Percentiles rank a stretch among this genome's conserved stretches.
phyloP scores from a whole-genome alignment of 129 eudicot species.

The Silybum marianum region DNA sequence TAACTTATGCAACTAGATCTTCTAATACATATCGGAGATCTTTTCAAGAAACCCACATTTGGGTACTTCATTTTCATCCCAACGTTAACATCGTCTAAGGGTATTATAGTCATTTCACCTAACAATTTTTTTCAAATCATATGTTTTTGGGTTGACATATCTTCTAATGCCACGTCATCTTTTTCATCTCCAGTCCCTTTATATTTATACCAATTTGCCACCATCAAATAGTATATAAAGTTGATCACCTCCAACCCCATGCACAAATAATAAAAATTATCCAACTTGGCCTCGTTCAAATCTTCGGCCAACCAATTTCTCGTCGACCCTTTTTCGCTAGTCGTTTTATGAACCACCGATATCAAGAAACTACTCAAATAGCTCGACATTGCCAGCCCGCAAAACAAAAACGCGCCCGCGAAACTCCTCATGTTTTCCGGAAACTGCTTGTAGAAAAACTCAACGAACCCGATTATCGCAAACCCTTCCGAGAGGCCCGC shows the following conservation, averaged over 20 bases:
- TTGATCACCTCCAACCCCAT: conserved; percentile 45
- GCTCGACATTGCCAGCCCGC: conserved; percentile 44
- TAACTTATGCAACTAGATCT: background rate
- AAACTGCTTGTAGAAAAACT: conserved; percentile 53
- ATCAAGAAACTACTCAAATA: conserved; percentile 50
- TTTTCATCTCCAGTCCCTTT: conserved; percentile 39
- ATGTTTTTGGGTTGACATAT: conserved; percentile 34
- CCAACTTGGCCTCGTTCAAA: conserved; percentile 60
- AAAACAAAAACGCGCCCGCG: conserved; percentile 45
- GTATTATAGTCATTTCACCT: background rate
- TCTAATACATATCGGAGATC: background rate
- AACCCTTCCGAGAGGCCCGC: conserved; percentile 66
- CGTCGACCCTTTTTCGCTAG: conserved; percentile 24
- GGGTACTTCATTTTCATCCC: background rate
- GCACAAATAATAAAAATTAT: conserved; percentile 46
- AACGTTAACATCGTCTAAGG: background rate
- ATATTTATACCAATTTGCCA: conserved; percentile 71
- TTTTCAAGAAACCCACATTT: background rate
- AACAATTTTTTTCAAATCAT: conserved; percentile 23
- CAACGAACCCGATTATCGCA: conserved; percentile 38
- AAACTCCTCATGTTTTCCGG: conserved; percentile 69
- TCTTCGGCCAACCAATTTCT: conserved; percentile 67
- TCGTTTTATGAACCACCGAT: conserved; percentile 45
- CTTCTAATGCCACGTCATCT: conserved; percentile 28
- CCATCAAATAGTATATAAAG: conserved; percentile 46